Evolutionary conservation across 768 basidiomycete genomes (phyloP).

Genomic region (Tulasnella sp.): DNA sequence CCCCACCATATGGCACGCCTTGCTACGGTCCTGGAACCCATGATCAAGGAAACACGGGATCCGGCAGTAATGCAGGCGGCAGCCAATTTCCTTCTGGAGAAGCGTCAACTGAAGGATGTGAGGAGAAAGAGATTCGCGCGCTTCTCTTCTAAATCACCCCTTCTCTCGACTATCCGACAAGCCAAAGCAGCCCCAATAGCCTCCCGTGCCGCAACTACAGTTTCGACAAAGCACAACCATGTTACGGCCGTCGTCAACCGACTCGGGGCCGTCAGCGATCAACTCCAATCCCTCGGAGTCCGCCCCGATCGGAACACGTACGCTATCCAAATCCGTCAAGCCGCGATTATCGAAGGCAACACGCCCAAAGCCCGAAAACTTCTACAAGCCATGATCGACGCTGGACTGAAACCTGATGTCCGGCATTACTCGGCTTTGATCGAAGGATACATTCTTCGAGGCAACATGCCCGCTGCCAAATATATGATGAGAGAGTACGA

Average conservation of each 20-base stretch:
- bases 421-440: constrained; percentile 71
- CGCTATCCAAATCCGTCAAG: constrained; percentile 55
- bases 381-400: constrained; percentile 52
- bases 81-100: neutral
- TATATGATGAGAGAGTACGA: constrained; percentile 42
- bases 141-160: neutral
- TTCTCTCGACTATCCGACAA: neutral
- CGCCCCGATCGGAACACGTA: constrained; percentile 42
- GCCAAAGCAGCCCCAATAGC: neutral
- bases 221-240: neutral
- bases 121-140: neutral
- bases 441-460: constrained; percentile 56
- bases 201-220: neutral
- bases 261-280: neutral
- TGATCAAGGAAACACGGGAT: neutral
- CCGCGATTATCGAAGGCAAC: constrained; percentile 48
- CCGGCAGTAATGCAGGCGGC: neutral
- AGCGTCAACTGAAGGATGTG: constrained; percentile 35
- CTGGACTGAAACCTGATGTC: constrained; percentile 61
- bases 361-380: constrained; percentile 41
- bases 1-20: neutral
- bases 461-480: constrained; percentile 52
- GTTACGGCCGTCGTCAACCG: neutral
- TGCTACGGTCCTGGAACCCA: neutral
- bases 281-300: neutral